A percentile compares a stretch with the other conserved stretches of the same genome.
Conservation (phyloP, 495 filamentous ascomycete genomes). For the Penicillium simplicissimum region DNA sequence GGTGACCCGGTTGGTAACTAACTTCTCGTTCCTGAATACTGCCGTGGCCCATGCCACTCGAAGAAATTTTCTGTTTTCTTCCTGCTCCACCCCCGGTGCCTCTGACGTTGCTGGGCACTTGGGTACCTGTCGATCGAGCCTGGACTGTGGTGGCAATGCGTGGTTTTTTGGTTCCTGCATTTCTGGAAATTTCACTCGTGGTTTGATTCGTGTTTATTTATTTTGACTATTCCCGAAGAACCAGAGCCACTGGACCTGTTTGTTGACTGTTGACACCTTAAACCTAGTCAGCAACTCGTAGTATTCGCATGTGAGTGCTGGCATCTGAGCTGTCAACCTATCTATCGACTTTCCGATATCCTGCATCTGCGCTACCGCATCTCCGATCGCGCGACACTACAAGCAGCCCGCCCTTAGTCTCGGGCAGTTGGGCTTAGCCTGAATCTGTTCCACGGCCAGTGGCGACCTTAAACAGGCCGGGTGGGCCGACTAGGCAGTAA, state of each 20-base stretch:
- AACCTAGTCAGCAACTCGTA: neutral
- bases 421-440: conserved; percentile 10
- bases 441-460: conserved; percentile 17
- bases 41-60: conserved; percentile 7
- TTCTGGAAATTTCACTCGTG: neutral
- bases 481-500: conserved; percentile 14
- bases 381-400: conserved; percentile 10
- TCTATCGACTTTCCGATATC: neutral
- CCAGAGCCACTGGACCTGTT: neutral
- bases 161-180: conserved; percentile 1
- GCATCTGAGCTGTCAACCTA: neutral
- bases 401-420: neutral
- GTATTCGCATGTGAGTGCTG: neutral
- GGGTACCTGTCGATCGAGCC: conserved; percentile 29
- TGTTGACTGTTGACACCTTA: neutral
- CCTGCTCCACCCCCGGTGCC: conserved; percentile 10
- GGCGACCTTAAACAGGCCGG: conserved; percentile 16
- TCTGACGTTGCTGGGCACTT: conserved; percentile 27
- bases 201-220: neutral
- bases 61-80: conserved; percentile 7
- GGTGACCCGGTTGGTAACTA: neutral
- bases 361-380: conserved; percentile 2
- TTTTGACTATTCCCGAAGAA: neutral
- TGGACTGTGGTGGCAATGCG: conserved; percentile 24
- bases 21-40: conserved; percentile 10